Evolutionary conservation across 352 stramenopile genomes (phyloP), one percentile per base, ranked within the genome.

Genomic region (Globisporangium cylindrosporum): DNA sequence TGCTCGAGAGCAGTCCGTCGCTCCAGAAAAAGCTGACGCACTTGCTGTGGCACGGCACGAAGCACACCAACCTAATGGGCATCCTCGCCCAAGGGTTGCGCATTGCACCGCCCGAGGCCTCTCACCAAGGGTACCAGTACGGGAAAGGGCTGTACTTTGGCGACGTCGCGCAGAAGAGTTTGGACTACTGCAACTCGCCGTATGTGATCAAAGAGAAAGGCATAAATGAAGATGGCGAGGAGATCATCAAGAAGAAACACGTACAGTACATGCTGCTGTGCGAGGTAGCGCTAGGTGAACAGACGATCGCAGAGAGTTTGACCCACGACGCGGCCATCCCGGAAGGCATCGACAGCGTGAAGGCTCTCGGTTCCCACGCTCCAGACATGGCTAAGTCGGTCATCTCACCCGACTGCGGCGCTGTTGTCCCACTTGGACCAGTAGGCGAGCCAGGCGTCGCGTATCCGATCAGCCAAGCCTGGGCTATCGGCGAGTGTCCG

Each of bases 121-220:
- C 86, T 9, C 74, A 82, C 27, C 81, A 87, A n/a, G 89, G 89
- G 1, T 92, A 91, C 63, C 74, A 78, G 41, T 95, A 91, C 59
- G 89, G 88, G 43, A 95, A 95, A 58, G 89, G 89, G 0, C 43
- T 97, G n/a, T 97, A 97, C 62, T 95, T 95, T 59, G 86, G 88
- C 7, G 87, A 97, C 56, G 73, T 86, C 10, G 70, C 82, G 4
- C 64, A 75, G 29, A 93, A 93, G 71, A 91, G 82, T 55, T 61
- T 91, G 15, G 74, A 81, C 29, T 93, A 93, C 66, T 92, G 84
- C 43, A 78, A 81, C 34, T 43, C 72, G 1, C 70, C 75, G 20
- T 91, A 91, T 59, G 70, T 57, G 20, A 76, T 89, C 9, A 61
- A 81, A 67, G 25, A 75, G 79, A 20, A 66, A 84, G 12, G 24